phyloP scores from a whole-genome alignment of 202 grass and related monocot genomes.

The Thinopyrum obtusiflorum region DNA sequence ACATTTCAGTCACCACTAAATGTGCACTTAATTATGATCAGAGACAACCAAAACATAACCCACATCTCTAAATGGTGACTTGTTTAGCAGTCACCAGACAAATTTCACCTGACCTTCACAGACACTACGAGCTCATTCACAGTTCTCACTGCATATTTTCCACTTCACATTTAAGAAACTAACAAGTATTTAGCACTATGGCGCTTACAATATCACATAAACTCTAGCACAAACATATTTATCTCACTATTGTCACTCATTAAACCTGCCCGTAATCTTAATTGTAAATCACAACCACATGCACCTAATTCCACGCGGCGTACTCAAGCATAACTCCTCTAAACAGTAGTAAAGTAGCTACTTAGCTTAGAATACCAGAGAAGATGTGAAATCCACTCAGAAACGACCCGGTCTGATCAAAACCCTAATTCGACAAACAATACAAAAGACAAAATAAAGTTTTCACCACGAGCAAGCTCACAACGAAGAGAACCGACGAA shows the following conservation, averaged over 20 bases:
- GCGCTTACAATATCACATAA: background rate
- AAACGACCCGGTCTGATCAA: background rate
- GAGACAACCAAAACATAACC: background rate
- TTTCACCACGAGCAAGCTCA: background rate
- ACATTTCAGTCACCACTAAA: background rate
- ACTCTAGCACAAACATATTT: background rate
- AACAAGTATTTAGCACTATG: background rate
- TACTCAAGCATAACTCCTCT: background rate
- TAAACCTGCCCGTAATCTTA: background rate
- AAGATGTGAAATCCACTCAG: background rate
- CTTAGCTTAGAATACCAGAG: background rate
- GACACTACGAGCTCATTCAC: background rate
- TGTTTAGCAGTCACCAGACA: background rate
- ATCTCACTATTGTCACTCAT: background rate
- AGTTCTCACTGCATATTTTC: background rate
- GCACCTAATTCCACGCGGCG: background rate
- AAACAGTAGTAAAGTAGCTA: background rate
- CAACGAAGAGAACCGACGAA: background rate
- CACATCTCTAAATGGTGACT: background rate
- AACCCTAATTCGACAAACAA: background rate
- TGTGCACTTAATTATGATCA: background rate
- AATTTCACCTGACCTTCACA: background rate
- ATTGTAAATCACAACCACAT: background rate
- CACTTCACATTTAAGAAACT: background rate
- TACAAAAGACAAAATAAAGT: background rate